phyloP scores from a whole-genome alignment of 108 stramenopile species.

The Cyclotella choctawhatcheeana region DNA sequence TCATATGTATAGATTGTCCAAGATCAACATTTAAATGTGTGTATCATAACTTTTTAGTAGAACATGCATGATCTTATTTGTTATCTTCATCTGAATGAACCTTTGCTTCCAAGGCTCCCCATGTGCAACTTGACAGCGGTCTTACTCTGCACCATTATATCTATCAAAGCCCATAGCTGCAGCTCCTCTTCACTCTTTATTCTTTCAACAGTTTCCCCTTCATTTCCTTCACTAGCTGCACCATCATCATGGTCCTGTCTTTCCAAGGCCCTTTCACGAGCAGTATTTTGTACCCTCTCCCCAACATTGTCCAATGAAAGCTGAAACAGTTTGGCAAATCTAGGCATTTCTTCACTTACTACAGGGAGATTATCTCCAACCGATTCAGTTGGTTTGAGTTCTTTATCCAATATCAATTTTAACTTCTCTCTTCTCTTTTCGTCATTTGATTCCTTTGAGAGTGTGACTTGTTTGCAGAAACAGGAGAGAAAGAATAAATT shows the following conservation, averaged over 20 bases:
- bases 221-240: conserved; percentile 13
- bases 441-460: conserved; percentile 68
- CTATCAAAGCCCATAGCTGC: conserved; percentile 84
- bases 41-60: too few relatives aligned
- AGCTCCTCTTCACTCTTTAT: conserved; percentile 54
- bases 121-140: conserved; percentile 75
- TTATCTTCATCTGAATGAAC: conserved; percentile 48
- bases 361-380: not conserved
- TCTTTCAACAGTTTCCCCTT: not conserved
- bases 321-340: conserved; percentile 53
- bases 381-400: conserved; percentile 36
- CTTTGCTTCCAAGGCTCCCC: conserved; percentile 66
- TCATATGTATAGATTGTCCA: too few relatives aligned
- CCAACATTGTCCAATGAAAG: conserved; percentile 56
- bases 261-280: conserved; percentile 49
- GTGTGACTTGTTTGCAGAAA: too few relatives aligned
- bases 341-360: conserved; percentile 20
- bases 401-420: conserved; percentile 54
- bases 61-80: too few relatives aligned
- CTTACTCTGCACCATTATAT: conserved; percentile 89
- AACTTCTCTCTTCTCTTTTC: conserved; percentile 54
- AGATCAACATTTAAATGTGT: too few relatives aligned
- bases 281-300: conserved; percentile 63
- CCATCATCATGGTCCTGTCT: conserved; percentile 3
- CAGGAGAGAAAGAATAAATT: too few relatives aligned